These are phyloP conservation scores for Piromyces sp. DNA, from an alignment of 192 early-diverging fungal species.

Conservation along the genomic window DNA sequence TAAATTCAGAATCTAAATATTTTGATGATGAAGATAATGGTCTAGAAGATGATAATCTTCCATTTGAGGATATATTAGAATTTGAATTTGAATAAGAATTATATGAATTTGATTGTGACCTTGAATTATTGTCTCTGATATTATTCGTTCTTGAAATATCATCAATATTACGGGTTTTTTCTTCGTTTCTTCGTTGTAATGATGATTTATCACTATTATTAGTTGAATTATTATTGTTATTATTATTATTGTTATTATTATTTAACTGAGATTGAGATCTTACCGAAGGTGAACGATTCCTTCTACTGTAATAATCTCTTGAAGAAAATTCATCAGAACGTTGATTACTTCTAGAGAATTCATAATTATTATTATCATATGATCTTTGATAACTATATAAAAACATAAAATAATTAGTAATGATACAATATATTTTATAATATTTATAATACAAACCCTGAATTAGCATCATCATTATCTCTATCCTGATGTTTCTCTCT, in stretches of 20 bases:
- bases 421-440: too few relatives aligned
- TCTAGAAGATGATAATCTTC: neutral
- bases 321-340: neutral
- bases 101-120: neutral
- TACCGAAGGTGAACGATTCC: neutral
- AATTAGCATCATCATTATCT: neutral
- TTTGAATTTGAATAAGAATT: neutral
- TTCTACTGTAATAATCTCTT: neutral
- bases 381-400: neutral
- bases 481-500: neutral
- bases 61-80: neutral
- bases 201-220: neutral
- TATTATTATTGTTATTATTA: neutral
- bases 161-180: neutral
- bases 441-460: neutral
- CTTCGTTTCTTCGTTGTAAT: neutral
- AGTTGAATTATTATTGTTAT: neutral
- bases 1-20: neutral
- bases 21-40: neutral
- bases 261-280: neutral
- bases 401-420: too few relatives aligned
- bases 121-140: neutral
- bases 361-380: neutral
- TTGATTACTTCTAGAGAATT: neutral
- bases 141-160: neutral